phyloP scores from a whole-genome alignment of 345 rosid genomes.

The Euclidium syriacum region DNA sequence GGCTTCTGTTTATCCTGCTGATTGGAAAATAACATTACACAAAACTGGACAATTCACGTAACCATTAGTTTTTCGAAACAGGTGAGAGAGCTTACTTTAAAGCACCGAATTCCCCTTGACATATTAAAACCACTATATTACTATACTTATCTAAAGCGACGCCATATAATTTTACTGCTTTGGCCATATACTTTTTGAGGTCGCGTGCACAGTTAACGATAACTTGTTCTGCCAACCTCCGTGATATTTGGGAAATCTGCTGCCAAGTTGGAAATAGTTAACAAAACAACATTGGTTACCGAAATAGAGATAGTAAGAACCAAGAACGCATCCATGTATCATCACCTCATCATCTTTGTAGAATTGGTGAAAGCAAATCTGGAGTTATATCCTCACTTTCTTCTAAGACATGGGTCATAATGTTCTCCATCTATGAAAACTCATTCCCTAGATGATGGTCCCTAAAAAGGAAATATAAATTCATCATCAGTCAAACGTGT shows the following conservation, averaged over 20 bases:
- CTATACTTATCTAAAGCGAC: slow-evolving; percentile 44
- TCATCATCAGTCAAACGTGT: too few relatives aligned
- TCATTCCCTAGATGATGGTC: slow-evolving; percentile 54
- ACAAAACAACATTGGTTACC: neutral
- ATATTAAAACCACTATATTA: slow-evolving; percentile 43
- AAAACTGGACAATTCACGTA: too few relatives aligned
- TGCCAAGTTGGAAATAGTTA: slow-evolving; percentile 32
- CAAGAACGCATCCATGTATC: neutral
- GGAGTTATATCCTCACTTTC: slow-evolving; percentile 72
- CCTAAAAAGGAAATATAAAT: slow-evolving; percentile 22
- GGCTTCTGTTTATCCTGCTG: slow-evolving; percentile 24
- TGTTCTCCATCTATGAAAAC: slow-evolving; percentile 64
- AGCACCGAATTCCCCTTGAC: neutral
- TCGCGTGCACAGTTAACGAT: slow-evolving; percentile 44
- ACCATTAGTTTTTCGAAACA: too few relatives aligned
- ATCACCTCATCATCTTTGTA: slow-evolving; percentile 56
- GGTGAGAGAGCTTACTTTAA: neutral
- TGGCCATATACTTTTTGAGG: slow-evolving; percentile 46
- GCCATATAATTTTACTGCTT: slow-evolving; percentile 41
- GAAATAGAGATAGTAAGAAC: slow-evolving; percentile 6
- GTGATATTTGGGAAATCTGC: slow-evolving; percentile 52
- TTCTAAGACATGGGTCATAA: slow-evolving; percentile 71
- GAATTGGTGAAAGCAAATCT: slow-evolving; percentile 55
- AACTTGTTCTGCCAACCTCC: slow-evolving; percentile 53
- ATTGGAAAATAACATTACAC: neutral